Base-by-base conservation (phyloP, 805 yeast genomes). In the Pichia paraexigua region DNA sequence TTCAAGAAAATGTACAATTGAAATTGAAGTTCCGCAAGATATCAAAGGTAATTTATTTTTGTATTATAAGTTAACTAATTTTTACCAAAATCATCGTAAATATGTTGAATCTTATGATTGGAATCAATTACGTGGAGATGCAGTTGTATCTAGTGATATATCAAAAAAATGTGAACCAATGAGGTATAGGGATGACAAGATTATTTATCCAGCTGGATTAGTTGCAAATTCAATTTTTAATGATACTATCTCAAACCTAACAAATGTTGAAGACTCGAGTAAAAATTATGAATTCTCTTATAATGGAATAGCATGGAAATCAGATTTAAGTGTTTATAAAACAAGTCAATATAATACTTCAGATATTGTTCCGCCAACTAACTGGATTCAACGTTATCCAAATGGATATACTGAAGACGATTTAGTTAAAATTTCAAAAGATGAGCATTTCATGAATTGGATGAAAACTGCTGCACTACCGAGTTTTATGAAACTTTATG, bases 391-490 rank as follows among this genome's bases (percentile, higher is more conserved):
- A 56, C 71, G 63, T 70, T 92, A 68, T 66, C 98, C 98, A 2
- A 70, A 90, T 53, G 98, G 98, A 0, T 92, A 94, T 70, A 88
- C 85, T n/a, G 82, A 78, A 35, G 79, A 79, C 7, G 89, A 88
- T 65, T 60, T 92, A 54, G 96, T 95, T 3, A 84, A 87, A 63
- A 64, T 92, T 46, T 75, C 87, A 2, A 64, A 70, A 39, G 83
- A 94, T 89, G 92, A 88, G 63, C 83, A 83, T 57, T 78, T 92
- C 60, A 96, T 90, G 72, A 92, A 90, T 67, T 92, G 99, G 99
- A 92, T 92, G 97, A 80, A 95, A 61, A 90, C 97, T 1, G 96
- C 98, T 0, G 97, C 95, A 0, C 73, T 92, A 56, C 95, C 98
- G 27, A 80, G 85, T 13, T 92, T 94, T 63, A 82, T 85, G 74